These are phyloP conservation scores for Pichia pseudocactophila DNA, from an alignment of 805 yeast species.

Conservation along the genomic window DNA sequence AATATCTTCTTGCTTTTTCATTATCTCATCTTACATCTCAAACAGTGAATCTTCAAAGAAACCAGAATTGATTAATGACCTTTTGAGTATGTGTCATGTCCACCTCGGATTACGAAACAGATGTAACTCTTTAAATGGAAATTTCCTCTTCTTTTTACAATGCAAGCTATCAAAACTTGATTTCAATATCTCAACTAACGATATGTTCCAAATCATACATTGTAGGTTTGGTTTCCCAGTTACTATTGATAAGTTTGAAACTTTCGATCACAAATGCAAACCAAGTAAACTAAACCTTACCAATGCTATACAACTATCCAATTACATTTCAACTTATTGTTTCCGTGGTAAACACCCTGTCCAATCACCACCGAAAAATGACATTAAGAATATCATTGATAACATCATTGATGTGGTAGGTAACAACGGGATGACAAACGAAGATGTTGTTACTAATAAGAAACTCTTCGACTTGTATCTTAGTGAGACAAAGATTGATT, in stretches of 20 bases:
- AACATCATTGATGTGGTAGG: slow-evolving; percentile 63
- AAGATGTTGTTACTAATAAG: slow-evolving; percentile 37
- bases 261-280: slow-evolving; percentile 55
- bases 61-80: slow-evolving; percentile 30
- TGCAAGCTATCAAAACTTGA: slow-evolving; percentile 38
- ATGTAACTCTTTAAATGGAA: slow-evolving; percentile 59
- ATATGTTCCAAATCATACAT: slow-evolving; percentile 65
- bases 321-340: slow-evolving; percentile 46
- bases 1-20: slow-evolving; percentile 30
- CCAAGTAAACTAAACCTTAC: slow-evolving; percentile 31
- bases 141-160: slow-evolving; percentile 54
- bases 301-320: slow-evolving; percentile 29
- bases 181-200: slow-evolving; percentile 45
- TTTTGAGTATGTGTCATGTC: slow-evolving; percentile 58
- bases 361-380: slow-evolving; percentile 52
- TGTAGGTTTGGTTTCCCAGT: slow-evolving; percentile 70
- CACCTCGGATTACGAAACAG: slow-evolving; percentile 61
- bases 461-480: slow-evolving; percentile 39
- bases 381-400: slow-evolving; percentile 66
- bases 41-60: slow-evolving; percentile 8
- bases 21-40: slow-evolving; percentile 33
- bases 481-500: slow-evolving; percentile 34
- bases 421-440: slow-evolving; percentile 42
- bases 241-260: slow-evolving; percentile 48
- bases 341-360: slow-evolving; percentile 51